These are phyloP conservation scores for Lagenidium giganteum DNA, from an alignment of 352 stramenopile species.

Conservation along the genomic window DNA sequence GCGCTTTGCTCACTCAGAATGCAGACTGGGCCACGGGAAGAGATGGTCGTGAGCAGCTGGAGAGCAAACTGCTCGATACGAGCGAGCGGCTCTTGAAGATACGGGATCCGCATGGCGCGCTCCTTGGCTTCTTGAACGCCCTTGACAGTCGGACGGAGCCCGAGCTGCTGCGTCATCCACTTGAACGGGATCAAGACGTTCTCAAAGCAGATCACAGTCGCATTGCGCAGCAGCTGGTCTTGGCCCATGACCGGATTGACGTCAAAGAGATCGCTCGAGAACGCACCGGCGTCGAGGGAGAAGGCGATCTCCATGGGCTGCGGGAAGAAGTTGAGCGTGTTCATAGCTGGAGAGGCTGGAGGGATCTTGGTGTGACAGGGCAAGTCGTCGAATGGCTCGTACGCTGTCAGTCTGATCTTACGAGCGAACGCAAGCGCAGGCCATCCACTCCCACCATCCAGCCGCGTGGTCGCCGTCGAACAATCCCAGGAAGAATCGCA, in stretches of 20 bases:
- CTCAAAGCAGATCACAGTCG: conserved; percentile 64
- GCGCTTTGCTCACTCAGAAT: conserved; percentile 63
- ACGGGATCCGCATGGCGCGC: conserved; percentile 30
- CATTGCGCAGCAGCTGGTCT: conserved; percentile 23
- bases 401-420: no score
- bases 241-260: neutral
- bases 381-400: neutral
- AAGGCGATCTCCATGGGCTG: conserved; percentile 22
- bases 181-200: conserved; percentile 56
- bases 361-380: neutral
- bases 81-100: conserved; percentile 45
- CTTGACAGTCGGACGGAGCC: conserved; percentile 28
- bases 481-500: conserved; percentile 8
- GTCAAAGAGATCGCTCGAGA: conserved; percentile 18
- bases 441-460: neutral
- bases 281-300: conserved; percentile 13
- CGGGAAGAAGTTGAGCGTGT: conserved; percentile 9
- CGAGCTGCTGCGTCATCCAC: conserved; percentile 55
- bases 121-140: conserved; percentile 47
- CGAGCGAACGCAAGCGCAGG: neutral
- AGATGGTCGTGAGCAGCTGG: conserved; percentile 43
- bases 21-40: conserved; percentile 43
- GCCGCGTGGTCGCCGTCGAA: neutral
- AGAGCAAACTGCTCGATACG: conserved; percentile 51
- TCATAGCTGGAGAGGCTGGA: neutral